Evolutionary conservation across 1,284 basidiomycete genomes (phyloP).

Genomic region (Ceraceosorus guamensis): DNA sequence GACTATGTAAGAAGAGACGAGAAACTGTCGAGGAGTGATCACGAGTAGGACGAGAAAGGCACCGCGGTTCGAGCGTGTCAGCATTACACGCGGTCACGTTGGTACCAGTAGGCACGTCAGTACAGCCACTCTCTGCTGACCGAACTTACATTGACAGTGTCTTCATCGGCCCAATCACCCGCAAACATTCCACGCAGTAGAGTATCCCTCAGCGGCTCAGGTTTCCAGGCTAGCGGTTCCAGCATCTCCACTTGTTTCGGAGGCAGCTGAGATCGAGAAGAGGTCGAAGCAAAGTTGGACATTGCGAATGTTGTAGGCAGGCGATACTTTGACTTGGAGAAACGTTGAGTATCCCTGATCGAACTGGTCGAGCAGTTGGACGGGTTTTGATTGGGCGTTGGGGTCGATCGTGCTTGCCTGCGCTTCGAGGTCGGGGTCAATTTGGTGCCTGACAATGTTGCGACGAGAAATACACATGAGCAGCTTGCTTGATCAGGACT

Average conservation of each 20-base stretch:
- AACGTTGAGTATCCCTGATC: too few species aligned
- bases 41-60: neutral
- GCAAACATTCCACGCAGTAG: conserved; percentile 3
- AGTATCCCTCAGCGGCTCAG: neutral
- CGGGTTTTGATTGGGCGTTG: too few species aligned
- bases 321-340: too few species aligned
- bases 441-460: too few species aligned
- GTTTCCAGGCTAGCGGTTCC: neutral
- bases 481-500: too few species aligned
- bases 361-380: too few species aligned
- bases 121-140: neutral
- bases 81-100: too few species aligned
- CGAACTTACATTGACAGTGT: conserved; percentile 6
- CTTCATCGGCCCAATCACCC: conserved; percentile 13
- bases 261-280: neutral
- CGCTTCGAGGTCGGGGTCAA: too few species aligned
- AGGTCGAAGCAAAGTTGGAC: neutral
- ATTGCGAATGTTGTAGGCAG: neutral
- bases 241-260: neutral
- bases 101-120: neutral
- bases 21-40: neutral
- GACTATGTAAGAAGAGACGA: conserved; percentile 33
- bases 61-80: neutral
- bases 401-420: too few species aligned
- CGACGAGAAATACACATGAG: too few species aligned